Percentiles rank a stretch among this genome's conserved stretches.
Conservation (phyloP, 2,329 filamentous ascomycete species). For the Diaporthe ampelina region DNA sequence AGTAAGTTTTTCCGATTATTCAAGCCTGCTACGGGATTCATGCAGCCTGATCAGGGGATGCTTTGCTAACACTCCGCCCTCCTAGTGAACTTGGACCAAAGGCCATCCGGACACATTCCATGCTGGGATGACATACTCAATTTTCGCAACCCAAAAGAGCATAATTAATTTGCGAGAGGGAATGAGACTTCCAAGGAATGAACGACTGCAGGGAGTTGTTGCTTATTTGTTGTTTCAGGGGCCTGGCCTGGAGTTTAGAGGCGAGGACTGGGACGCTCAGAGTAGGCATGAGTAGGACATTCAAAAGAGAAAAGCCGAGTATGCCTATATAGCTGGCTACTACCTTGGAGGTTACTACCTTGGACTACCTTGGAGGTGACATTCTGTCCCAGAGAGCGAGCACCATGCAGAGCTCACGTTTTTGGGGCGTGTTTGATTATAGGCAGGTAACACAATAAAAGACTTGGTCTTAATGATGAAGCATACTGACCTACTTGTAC, state of each 20-base stretch:
- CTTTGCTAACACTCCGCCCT: conserved; percentile 40
- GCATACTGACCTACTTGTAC: not conserved
- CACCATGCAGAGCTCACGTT: not conserved
- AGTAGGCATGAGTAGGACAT: conserved; percentile 17
- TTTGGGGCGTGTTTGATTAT: not conserved
- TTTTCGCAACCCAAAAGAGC: not conserved
- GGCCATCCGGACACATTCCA: conserved; percentile 66
- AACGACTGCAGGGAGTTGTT: conserved; percentile 16
- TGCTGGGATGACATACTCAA: conserved; percentile 57
- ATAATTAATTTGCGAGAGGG: not conserved
- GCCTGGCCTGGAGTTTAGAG: conserved; percentile 33
- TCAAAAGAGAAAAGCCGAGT: conserved; percentile 15
- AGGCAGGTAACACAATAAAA: conserved; percentile 11
- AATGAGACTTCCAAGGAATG: not conserved
- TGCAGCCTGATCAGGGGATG: not conserved
- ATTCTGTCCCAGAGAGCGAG: not conserved
- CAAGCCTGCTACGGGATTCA: not conserved
- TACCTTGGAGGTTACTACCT: not conserved
- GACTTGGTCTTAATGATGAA: conserved; percentile 11
- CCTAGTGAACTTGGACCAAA: conserved; percentile 67
- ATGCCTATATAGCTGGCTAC: conserved; percentile 24
- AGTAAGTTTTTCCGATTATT: conserved; percentile 59
- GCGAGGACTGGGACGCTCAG: not conserved
- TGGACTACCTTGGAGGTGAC: not conserved
- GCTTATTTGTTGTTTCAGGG: conserved; percentile 27